A percentile compares a stretch with the other conserved stretches of the same genome.
Evolutionary conservation across 345 rosid genomes (phyloP).

Genomic region (Ceriops tagal): DNA sequence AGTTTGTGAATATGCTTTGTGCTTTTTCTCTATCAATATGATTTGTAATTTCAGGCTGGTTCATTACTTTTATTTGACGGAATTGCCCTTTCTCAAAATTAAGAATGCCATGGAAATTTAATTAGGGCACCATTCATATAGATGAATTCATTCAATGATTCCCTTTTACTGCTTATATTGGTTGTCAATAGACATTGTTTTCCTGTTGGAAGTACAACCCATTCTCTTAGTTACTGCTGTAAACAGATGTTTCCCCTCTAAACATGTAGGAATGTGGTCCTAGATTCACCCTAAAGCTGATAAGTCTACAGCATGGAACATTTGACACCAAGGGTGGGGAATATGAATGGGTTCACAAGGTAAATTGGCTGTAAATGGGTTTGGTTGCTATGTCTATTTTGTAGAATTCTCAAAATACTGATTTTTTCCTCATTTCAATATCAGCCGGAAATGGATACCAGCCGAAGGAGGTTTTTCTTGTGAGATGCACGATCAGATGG

Average conservation of each 20-base stretch:
- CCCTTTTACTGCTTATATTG: too few relatives aligned
- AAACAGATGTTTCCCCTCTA: not conserved
- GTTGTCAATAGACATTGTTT: not conserved
- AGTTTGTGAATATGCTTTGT: not conserved
- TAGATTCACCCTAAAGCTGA: slow-evolving; percentile 72
- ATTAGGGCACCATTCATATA: not conserved
- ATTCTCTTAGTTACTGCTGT: not conserved
- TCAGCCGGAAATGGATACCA: slow-evolving; percentile 94
- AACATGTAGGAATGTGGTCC: slow-evolving; percentile 82
- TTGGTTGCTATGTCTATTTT: not conserved
- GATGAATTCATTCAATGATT: not conserved
- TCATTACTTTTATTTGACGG: not conserved
- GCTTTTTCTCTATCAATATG: too few relatives aligned
- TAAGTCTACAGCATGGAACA: slow-evolving; percentile 83
- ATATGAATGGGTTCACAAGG: slow-evolving; percentile 97
- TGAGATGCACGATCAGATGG: slow-evolving; percentile 24
- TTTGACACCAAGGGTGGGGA: slow-evolving; percentile 84
- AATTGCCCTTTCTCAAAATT: not conserved
- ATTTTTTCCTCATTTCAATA: not conserved
- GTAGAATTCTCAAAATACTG: slow-evolving; percentile 8
- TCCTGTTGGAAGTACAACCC: not conserved
- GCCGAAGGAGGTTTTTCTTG: slow-evolving; percentile 92
- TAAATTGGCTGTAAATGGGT: slow-evolving; percentile 18
- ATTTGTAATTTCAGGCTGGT: too few relatives aligned
- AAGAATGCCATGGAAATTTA: not conserved